Conservation (phyloP, 106 monocot genomes). For the Vanilla planifolia region DNA sequence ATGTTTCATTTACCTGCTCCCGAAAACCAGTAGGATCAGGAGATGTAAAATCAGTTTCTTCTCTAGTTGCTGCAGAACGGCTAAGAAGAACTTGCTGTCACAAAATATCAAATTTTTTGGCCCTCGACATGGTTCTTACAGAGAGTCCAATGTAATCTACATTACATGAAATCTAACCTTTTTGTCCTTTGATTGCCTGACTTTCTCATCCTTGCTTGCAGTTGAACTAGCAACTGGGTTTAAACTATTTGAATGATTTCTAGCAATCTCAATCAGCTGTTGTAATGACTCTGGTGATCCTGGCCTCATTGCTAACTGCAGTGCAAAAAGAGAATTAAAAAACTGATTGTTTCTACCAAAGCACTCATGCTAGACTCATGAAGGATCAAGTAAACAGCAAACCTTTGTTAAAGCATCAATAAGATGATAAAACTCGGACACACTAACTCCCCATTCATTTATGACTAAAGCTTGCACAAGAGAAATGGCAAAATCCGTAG, state of each 20-base stretch:
- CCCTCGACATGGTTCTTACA: too few species aligned
- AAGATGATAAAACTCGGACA: conserved; percentile 67
- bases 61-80: conserved; percentile 36
- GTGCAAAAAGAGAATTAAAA: conserved; percentile 9
- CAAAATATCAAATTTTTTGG: neutral
- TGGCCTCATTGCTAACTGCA: conserved; percentile 73
- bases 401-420: conserved; percentile 85
- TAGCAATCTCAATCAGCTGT: conserved; percentile 70
- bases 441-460: conserved; percentile 62
- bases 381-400: conserved; percentile 2
- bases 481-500: conserved; percentile 76
- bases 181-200: conserved; percentile 58
- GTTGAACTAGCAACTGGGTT: conserved; percentile 26
- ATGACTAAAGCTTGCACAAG: conserved; percentile 61
- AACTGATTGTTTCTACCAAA: neutral
- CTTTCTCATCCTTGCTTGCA: conserved; percentile 68
- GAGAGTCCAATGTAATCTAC: neutral
- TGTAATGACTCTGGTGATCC: conserved; percentile 66
- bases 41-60: conserved; percentile 44
- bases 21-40: conserved; percentile 69
- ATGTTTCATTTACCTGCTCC: conserved; percentile 56
- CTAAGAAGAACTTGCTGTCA: conserved; percentile 31
- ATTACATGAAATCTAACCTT: conserved; percentile 30
- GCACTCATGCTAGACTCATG: too few species aligned
- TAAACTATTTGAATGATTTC: conserved; percentile 18